Conservation (phyloP, 257 asterid species). For the Scutellaria galericulata region DNA sequence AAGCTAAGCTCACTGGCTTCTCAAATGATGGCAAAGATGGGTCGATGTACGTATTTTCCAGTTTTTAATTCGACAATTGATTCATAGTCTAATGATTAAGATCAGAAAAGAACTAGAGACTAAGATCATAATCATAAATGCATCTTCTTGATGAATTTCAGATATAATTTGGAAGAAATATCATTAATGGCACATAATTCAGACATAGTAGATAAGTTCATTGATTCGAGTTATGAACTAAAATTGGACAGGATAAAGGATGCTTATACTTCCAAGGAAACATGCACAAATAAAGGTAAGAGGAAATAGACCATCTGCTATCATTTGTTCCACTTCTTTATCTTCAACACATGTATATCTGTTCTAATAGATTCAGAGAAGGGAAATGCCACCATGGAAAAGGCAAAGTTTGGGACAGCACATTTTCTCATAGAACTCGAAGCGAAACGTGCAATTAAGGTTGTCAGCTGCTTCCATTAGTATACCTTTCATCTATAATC, state of each 20-base stretch:
- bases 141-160: background rate
- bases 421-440: slow-evolving; percentile 80
- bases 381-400: slow-evolving; percentile 47
- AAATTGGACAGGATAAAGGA: slow-evolving; percentile 45
- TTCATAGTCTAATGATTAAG: background rate
- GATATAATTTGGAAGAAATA: background rate
- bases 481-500: background rate
- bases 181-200: background rate
- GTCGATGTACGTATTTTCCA: slow-evolving; percentile 41
- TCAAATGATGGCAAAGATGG: slow-evolving; percentile 44
- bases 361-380: slow-evolving; percentile 53
- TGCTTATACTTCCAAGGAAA: slow-evolving; percentile 36
- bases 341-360: background rate
- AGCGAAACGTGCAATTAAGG: slow-evolving; percentile 85
- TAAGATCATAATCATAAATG: no score
- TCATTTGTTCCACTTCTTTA: background rate
- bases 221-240: slow-evolving; percentile 18
- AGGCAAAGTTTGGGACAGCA: slow-evolving; percentile 84
- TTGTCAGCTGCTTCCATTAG: slow-evolving; percentile 29
- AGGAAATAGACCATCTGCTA: background rate
- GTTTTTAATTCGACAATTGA: background rate
- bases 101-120: background rate
- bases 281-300: slow-evolving; percentile 41
- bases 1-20: slow-evolving; percentile 58
- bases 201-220: background rate